Evolutionary conservation across 331 rosid species (phyloP), one percentile per base, ranked within the genome.

Genomic region (Dryas integrifolia): DNA sequence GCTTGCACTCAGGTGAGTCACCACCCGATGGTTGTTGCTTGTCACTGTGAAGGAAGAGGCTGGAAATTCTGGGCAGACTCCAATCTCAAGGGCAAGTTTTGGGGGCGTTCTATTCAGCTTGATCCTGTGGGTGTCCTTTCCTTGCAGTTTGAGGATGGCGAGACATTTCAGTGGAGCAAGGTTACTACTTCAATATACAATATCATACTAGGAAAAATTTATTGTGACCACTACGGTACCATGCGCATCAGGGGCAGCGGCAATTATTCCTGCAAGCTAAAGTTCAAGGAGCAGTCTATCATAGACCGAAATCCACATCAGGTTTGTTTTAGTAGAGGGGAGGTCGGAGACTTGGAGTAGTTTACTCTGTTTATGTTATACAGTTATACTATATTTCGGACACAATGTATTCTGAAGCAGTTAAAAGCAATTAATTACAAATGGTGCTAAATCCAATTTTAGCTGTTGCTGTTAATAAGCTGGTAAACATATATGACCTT

Each of bases 11-110:
- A 95, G 99, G 99, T 95, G 75, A 92, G 99, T 86, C 99, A 95
- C 83, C 99, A 95, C 78, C 99, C 99, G 0, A 92, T 88, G 92
- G 15, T 94, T 76, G 98, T 94, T 86, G 98, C 98, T 61, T 94
- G 98, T 80, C 97, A 94, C 78, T 95, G 99, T 82, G 93, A 92
- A 75, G 98, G 97, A 82, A 82, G 84, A 79, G 96, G 92, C 58
- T 92, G 97, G 99, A 87, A 87, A 71, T 95, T 95, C 82, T 92
- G 93, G 98, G 99, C 96, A 14, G 99, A 95, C 65, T 95, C 99
- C 61, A 95, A 92, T 84, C 96, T 95, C 69, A 92, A 95, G 72
- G 99, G 97, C 67, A 95, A 95, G 76, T 95, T 95, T 78, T 95
- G 97, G 99, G 99, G 99, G 21, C 91, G 97, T 56, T 95, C 99